These are phyloP conservation scores for Solanum corneliomulleri DNA, from an alignment of 257 asterid genomes.

Conservation along the genomic window DNA sequence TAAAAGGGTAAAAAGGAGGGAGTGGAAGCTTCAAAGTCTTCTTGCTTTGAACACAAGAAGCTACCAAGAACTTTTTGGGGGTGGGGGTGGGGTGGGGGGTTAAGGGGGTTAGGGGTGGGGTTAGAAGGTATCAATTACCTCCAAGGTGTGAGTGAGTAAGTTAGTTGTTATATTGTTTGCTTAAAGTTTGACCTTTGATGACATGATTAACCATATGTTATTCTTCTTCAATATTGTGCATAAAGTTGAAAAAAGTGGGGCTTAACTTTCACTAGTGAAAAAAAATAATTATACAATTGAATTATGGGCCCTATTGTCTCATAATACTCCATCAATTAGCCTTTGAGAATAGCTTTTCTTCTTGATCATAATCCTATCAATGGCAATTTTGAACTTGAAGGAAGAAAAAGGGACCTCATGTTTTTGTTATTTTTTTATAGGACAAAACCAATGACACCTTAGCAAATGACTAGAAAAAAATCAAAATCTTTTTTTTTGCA, in stretches of 20 bases:
- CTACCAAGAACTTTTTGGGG: conserved; percentile 23
- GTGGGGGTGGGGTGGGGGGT: neutral
- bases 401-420: neutral
- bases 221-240: conserved; percentile 4
- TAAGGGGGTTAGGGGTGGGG: neutral
- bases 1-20: neutral
- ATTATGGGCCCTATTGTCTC: conserved; percentile 44
- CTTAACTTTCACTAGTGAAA: conserved; percentile 42
- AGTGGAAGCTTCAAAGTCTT: conserved; percentile 16
- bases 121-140: conserved; percentile 6
- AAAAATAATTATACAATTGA: neutral
- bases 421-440: neutral
- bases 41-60: conserved; percentile 42
- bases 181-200: conserved; percentile 36
- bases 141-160: conserved; percentile 22
- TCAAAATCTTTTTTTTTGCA: neutral
- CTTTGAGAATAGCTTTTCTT: conserved; percentile 25
- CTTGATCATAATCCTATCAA: conserved; percentile 29
- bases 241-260: conserved; percentile 32
- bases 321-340: conserved; percentile 40
- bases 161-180: conserved; percentile 25
- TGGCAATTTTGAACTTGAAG: conserved; percentile 24
- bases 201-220: conserved; percentile 20
- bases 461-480: neutral
- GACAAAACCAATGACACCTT: neutral